Percentiles rank a stretch among this genome's conserved stretches.
phyloP scores from a whole-genome alignment of 768 basidiomycete genomes.

The Amanita pallidorosea region DNA sequence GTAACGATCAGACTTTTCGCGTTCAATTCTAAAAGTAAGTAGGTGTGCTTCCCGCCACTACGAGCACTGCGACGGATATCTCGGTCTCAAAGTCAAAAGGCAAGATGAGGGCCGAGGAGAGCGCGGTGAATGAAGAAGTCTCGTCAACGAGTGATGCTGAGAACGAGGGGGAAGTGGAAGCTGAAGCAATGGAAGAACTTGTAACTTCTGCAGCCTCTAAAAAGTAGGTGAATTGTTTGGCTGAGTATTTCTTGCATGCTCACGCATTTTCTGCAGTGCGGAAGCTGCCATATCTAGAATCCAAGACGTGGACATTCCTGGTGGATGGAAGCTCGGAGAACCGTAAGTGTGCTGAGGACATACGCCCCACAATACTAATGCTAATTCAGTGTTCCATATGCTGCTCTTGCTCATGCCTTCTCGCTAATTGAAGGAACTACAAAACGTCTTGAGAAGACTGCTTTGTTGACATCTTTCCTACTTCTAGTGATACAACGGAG shows the following conservation, averaged over 20 bases:
- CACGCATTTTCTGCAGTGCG: conserved; percentile 31
- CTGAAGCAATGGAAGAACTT: conserved; percentile 19
- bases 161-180: conserved; percentile 21
- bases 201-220: conserved; percentile 43
- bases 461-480: conserved; percentile 81
- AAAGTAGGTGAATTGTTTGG: conserved; percentile 28
- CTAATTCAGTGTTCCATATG: conserved; percentile 74
- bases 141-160: conserved; percentile 14
- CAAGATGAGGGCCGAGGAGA: conserved; percentile 18
- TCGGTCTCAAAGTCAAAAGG: conserved; percentile 1
- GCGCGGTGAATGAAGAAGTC: conserved; percentile 16
- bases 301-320: conserved; percentile 63
- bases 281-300: conserved; percentile 51
- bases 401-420: conserved; percentile 84
- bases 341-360: conserved; percentile 44
- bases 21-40: not conserved
- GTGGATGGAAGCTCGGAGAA: conserved; percentile 77
- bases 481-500: conserved; percentile 84
- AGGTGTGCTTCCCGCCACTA: not conserved
- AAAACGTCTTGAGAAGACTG: conserved; percentile 88
- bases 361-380: not conserved
- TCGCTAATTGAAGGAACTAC: conserved; percentile 88
- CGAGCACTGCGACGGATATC: not conserved
- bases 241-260: not conserved
- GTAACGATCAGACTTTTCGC: not conserved